Conservation (phyloP, 768 basidiomycete species). For the Lactarius vividus region DNA sequence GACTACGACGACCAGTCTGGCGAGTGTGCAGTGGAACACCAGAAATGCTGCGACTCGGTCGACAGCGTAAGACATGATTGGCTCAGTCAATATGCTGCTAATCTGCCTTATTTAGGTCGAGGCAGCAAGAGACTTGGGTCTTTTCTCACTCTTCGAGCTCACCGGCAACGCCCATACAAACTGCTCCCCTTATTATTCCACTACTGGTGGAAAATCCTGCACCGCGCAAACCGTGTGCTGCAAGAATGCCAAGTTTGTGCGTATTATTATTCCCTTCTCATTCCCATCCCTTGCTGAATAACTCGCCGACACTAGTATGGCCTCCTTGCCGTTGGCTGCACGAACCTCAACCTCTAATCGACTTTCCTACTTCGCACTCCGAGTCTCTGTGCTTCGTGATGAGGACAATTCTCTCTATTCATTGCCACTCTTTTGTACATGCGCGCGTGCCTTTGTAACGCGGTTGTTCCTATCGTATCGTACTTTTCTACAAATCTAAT, state of each 20-base stretch:
- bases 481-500: neutral
- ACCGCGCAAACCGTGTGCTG: neutral
- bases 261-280: neutral
- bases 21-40: neutral
- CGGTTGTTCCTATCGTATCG: neutral
- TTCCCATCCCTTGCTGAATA: neutral
- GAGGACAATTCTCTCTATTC: conserved; percentile 17
- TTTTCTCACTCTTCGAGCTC: neutral
- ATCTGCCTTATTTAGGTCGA: neutral
- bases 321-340: neutral
- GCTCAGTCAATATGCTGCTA: neutral
- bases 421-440: conserved; percentile 17
- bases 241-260: neutral
- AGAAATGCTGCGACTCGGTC: neutral
- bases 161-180: too few relatives aligned
- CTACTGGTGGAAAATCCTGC: too few relatives aligned
- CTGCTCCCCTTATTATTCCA: too few relatives aligned
- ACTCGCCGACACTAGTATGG: neutral
- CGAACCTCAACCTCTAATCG: neutral
- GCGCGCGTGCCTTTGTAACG: neutral
- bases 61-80: neutral
- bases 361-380: neutral
- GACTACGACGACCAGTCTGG: neutral
- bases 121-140: too few relatives aligned
- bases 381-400: neutral